These are phyloP conservation scores for Pestalotiopsis fici DNA, from an alignment of 2,329 filamentous ascomycete species.

Conservation along the genomic window DNA sequence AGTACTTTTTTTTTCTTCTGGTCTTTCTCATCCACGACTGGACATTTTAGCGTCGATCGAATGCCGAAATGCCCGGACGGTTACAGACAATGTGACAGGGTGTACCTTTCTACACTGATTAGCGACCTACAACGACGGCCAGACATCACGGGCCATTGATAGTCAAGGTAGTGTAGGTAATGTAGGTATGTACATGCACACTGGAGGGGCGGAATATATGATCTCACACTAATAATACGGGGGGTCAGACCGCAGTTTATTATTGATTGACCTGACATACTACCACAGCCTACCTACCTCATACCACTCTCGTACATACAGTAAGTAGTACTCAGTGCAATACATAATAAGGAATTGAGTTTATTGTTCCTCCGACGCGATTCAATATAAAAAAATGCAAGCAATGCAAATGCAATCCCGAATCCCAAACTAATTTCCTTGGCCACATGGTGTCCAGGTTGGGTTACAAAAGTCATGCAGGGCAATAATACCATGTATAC, in stretches of 20 bases:
- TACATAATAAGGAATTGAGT: neutral
- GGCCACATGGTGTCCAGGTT: constrained; percentile 1
- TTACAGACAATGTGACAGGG: neutral
- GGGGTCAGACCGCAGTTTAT: neutral
- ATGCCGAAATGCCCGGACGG: neutral
- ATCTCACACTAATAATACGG: neutral
- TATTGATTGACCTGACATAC: neutral
- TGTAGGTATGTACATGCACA: neutral
- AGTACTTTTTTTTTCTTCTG: neutral
- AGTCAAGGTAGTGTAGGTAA: too few relatives aligned
- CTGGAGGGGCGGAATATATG: neutral
- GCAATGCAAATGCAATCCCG: neutral
- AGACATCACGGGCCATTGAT: too few relatives aligned
- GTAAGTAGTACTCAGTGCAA: neutral
- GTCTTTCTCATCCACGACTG: neutral
- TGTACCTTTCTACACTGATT: neutral
- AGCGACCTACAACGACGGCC: too few relatives aligned
- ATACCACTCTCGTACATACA: neutral
- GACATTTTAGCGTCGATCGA: neutral
- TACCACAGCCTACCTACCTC: neutral
- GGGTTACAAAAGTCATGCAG: neutral
- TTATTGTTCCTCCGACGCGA: neutral
- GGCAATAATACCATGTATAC: neutral
- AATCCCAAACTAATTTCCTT: neutral
- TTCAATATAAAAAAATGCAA: neutral